Conservation (phyloP, 1,284 basidiomycete genomes). For the Leccinum pachyderme region DNA sequence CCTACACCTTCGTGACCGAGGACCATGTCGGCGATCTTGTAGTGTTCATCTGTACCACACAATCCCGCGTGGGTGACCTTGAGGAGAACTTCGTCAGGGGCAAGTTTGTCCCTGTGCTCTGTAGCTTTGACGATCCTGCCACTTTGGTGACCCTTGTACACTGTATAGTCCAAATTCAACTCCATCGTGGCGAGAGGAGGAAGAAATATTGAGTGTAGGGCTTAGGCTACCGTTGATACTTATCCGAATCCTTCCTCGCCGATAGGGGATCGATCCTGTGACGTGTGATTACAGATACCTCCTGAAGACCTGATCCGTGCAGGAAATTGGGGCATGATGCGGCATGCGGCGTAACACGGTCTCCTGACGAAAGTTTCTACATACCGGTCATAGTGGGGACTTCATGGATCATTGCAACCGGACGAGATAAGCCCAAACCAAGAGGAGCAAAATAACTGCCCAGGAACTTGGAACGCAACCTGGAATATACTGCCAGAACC, state of each 20-base stretch:
- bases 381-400: neutral
- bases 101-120: constrained; percentile 17
- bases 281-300: neutral
- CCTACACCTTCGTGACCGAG: constrained; percentile 39
- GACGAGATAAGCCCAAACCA: neutral
- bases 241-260: neutral
- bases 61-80: constrained; percentile 42
- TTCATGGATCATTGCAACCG: neutral
- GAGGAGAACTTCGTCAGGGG: constrained; percentile 36
- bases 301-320: too few species aligned
- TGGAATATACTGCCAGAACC: too few species aligned
- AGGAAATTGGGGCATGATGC: too few species aligned
- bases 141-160: constrained; percentile 25
- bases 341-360: neutral
- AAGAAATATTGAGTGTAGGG: neutral
- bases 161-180: constrained; percentile 27
- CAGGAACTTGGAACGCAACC: too few species aligned
- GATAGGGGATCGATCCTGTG: neutral
- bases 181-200: constrained; percentile 9
- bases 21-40: constrained; percentile 32
- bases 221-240: neutral
- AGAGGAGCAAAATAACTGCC: too few species aligned
- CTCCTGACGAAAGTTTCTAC: neutral
- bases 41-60: constrained; percentile 51
- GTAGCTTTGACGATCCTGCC: constrained; percentile 20